A percentile compares a stretch with the other conserved stretches of the same genome.
Evolutionary conservation across 345 rosid genomes (phyloP).

Genomic region (Clarkia xantiana): DNA sequence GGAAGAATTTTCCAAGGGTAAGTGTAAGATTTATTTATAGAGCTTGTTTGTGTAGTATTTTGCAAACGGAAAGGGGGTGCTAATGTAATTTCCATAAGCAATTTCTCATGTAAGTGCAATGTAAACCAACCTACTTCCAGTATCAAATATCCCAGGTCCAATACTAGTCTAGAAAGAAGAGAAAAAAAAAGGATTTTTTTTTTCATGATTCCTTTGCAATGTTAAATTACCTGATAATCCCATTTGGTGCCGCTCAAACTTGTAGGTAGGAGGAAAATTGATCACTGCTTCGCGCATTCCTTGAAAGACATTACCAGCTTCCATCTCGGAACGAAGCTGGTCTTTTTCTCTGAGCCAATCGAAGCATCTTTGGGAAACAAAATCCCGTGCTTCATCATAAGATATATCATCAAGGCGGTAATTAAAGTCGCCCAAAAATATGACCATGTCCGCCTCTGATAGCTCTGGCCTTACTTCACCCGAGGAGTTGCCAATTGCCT

Average conservation of each 20-base stretch:
- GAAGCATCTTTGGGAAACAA: conserved; percentile 89
- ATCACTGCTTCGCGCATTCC: conserved; percentile 98
- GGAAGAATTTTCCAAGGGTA: no score
- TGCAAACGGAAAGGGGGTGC: no score
- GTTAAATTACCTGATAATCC: conserved; percentile 72
- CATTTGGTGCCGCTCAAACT: conserved; percentile 68
- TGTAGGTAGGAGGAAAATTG: conserved; percentile 94
- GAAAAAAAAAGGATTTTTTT: neutral
- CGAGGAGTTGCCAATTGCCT: conserved; percentile 28
- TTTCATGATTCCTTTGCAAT: no score
- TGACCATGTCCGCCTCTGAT: conserved; percentile 94
- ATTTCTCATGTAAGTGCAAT: no score
- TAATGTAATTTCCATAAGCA: no score
- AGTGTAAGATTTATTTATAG: no score
- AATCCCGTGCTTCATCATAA: conserved; percentile 96
- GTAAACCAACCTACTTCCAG: no score
- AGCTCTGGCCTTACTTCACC: conserved; percentile 62
- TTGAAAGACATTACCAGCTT: conserved; percentile 88
- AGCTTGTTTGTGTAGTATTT: no score
- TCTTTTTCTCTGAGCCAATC: conserved; percentile 97
- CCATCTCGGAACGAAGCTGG: conserved; percentile 94
- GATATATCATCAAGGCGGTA: conserved; percentile 90
- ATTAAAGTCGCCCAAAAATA: conserved; percentile 90
- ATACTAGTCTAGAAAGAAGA: neutral
- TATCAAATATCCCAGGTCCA: no score